Percentiles rank a stretch among this genome's conserved stretches.
Conservation (phyloP, 345 rosid genomes). For the Arabis alpina region DNA sequence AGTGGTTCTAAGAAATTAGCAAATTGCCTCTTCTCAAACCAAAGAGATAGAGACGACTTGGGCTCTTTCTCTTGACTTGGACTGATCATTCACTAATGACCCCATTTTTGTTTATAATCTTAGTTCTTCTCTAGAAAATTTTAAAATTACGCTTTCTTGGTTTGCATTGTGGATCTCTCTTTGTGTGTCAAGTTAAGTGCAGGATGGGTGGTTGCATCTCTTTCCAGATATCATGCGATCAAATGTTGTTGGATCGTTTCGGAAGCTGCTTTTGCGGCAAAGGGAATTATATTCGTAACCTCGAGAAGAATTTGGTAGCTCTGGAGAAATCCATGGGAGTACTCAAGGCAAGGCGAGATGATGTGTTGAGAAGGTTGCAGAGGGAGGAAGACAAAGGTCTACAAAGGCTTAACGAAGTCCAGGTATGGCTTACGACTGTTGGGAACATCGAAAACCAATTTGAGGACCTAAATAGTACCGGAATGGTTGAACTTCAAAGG, state of each 20-base stretch:
- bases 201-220: slow-evolving; percentile 9
- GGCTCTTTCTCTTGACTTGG: too few relatives aligned
- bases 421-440: slow-evolving; percentile 16
- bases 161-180: too few relatives aligned
- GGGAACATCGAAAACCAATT: background rate
- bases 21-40: too few relatives aligned
- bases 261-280: slow-evolving; percentile 1
- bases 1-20: too few relatives aligned
- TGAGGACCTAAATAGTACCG: background rate
- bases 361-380: too few relatives aligned
- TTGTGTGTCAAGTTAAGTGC: background rate
- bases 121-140: too few relatives aligned
- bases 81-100: too few relatives aligned
- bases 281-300: background rate
- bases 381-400: too few relatives aligned
- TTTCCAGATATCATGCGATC: slow-evolving; percentile 4
- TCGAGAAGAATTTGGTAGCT: slow-evolving; percentile 3
- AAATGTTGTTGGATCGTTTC: background rate
- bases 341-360: too few relatives aligned
- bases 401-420: slow-evolving; percentile 9
- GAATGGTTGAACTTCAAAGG: background rate
- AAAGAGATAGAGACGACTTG: too few relatives aligned
- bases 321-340: background rate
- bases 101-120: too few relatives aligned
- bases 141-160: too few relatives aligned